Evolutionary conservation across 2,329 filamentous ascomycete species (phyloP).

Genomic region (Pyrenophora seminiperda): DNA sequence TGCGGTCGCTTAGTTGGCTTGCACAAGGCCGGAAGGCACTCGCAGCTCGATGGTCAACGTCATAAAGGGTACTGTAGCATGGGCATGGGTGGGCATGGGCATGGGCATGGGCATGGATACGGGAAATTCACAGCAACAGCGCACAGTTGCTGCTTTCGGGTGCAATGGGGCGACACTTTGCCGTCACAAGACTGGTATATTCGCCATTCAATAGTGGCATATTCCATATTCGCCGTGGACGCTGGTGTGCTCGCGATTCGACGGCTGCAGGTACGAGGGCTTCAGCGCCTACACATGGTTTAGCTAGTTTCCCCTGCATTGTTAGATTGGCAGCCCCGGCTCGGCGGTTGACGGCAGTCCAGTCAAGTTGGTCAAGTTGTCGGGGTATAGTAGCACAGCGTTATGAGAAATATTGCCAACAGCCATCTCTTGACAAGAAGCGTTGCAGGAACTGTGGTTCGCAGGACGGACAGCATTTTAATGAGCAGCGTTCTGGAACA

Average conservation of each 20-base stretch:
- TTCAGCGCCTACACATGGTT: neutral
- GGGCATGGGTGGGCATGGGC: constrained; percentile 6
- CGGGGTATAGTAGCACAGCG: constrained; percentile 4
- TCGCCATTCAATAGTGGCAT: neutral
- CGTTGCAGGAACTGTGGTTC: constrained; percentile 34
- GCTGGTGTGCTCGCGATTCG: neutral
- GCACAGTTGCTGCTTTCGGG: neutral
- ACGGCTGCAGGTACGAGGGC: constrained; percentile 3
- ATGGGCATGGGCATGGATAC: constrained; percentile 2
- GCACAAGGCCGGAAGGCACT: neutral
- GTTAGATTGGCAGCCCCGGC: constrained; percentile 5
- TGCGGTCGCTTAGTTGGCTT: constrained; percentile 17
- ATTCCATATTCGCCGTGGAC: constrained; percentile 1
- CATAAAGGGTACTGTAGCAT: constrained; percentile 12
- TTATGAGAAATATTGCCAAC: constrained; percentile 17
- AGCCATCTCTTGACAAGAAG: constrained; percentile 16
- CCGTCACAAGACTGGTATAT: too few relatives aligned
- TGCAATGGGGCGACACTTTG: too few relatives aligned
- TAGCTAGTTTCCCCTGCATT: constrained; percentile 1
- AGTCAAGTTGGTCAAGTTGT: too few relatives aligned
- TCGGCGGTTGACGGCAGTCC: neutral
- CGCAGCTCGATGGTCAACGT: constrained; percentile 7
- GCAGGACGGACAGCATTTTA: constrained; percentile 27
- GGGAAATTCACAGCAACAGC: constrained; percentile 2
- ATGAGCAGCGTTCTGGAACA: constrained; percentile 29